Base-by-base conservation (phyloP, 805 yeast species). In the Crinitomyces ghanaensis region DNA sequence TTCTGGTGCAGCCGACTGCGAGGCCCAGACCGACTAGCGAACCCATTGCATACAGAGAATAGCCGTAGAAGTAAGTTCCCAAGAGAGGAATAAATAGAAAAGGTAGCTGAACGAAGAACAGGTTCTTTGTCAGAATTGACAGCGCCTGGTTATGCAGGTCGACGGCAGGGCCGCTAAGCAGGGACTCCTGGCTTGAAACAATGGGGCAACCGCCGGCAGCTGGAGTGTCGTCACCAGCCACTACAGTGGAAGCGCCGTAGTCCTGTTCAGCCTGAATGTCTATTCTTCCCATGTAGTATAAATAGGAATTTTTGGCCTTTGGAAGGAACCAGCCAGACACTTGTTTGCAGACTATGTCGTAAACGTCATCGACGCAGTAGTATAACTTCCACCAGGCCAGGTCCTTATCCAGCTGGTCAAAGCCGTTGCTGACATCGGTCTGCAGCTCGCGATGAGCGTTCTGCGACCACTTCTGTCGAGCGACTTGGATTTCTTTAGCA, bases 371-470 rank as follows among this genome's bases (percentile, higher is more conserved):
- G 12, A 51, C 50, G 6, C 45, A 41, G 34, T 40, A 48, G 35
- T 56, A 60, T 18, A 60, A 46, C 34, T 57, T 56, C 48, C 51
- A 59, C 62, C 63, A 60, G 2, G 59, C 49, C 18, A 57, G 36
- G 6, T 37, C 35, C 4, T 35, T 21, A 16, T 30, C 12, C 34
- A 38, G 32, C 2, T 22, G 19, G 14, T 45, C 48, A 9, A 59
- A 35, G 6, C 48, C 42, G 8, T 50, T 47, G 13, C 46, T 34
- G 6, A 57, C 42, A n/a, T 27, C 33, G 13, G 50, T 45, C 35
- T 61, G 60, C 19, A 60, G 50, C 40, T 60, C 65, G n/a, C 42
- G 37, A 39, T 60, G 65, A 2, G 65, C 64, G 5, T 38, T 33
- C 13, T 37, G 34, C 1, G 62, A 42, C 65, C 65, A 60, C 15